A percentile compares a stretch with the other conserved stretches of the same genome.
phyloP scores from a whole-genome alignment of 306 rosid species.

The Quercus berberidifolia region DNA sequence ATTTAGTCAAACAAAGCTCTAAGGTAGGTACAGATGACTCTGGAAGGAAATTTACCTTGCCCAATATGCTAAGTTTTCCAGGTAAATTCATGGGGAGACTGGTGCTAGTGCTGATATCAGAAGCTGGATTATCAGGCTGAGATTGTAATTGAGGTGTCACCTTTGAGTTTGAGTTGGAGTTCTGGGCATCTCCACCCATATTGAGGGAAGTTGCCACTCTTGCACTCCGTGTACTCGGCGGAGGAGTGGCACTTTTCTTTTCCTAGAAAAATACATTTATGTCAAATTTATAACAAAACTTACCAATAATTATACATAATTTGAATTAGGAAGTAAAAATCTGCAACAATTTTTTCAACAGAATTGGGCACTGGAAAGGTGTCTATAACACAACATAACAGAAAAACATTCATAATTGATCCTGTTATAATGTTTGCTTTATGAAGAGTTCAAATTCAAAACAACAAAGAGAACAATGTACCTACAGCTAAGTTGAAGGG shows the following conservation, averaged over 20 bases:
- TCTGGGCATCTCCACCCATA: conserved; percentile 49
- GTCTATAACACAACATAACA: not conserved
- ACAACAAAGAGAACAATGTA: conserved; percentile 46
- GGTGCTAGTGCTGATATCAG: conserved; percentile 36
- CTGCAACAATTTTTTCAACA: not conserved
- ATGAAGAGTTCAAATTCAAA: not conserved
- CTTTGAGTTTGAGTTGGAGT: conserved; percentile 28
- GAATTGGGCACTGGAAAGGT: not conserved
- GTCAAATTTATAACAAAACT: not conserved
- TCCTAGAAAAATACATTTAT: conserved; percentile 31
- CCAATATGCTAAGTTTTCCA: conserved; percentile 62
- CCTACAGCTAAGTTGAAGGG: conserved; percentile 96
- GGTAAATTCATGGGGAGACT: conserved; percentile 76
- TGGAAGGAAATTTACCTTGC: conserved; percentile 50
- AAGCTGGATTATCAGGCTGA: conserved; percentile 49
- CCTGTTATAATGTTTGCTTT: not conserved
- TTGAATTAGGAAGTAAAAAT: not conserved
- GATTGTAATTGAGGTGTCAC: conserved; percentile 36
- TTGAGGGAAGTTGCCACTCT: conserved; percentile 32
- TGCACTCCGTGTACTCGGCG: conserved; percentile 61
- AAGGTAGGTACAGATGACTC: not conserved
- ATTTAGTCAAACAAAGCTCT: not conserved
- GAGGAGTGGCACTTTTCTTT: conserved; percentile 77
- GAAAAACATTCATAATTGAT: not conserved
- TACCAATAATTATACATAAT: not conserved